Evolutionary conservation across 805 yeast species (phyloP).

Genomic region (Yueomyces sp.): DNA sequence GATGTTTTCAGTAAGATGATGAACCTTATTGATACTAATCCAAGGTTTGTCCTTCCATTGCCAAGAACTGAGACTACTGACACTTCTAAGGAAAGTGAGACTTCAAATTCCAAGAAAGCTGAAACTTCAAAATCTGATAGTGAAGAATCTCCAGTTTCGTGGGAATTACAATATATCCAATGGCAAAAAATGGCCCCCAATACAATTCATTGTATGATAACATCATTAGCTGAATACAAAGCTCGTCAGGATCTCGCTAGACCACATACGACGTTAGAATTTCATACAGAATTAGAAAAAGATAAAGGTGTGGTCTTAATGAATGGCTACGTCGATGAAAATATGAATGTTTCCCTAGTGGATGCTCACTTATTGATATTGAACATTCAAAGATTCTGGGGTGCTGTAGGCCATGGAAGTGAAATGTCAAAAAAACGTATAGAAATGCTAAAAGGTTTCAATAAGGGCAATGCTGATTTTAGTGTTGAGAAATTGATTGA

Average conservation of each 20-base stretch:
- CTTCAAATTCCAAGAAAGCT: constrained; percentile 20
- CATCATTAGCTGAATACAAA: constrained; percentile 84
- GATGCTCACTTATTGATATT: constrained; percentile 71
- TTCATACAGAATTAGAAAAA: constrained; percentile 63
- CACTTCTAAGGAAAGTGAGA: constrained; percentile 20
- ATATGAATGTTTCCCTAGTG: constrained; percentile 47
- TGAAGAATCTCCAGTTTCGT: constrained; percentile 30
- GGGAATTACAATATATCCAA: constrained; percentile 84
- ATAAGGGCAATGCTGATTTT: constrained; percentile 54
- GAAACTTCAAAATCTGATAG: constrained; percentile 28
- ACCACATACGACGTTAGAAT: constrained; percentile 84
- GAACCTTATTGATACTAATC: constrained; percentile 55
- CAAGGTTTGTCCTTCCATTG: constrained; percentile 80
- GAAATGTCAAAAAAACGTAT: constrained; percentile 36
- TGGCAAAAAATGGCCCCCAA: constrained; percentile 81
- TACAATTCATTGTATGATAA: constrained; percentile 80
- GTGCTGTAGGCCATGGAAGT: constrained; percentile 39
- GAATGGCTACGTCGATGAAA: constrained; percentile 75
- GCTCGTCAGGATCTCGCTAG: constrained; percentile 83
- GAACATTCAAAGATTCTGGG: constrained; percentile 74
- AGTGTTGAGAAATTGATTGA: constrained; percentile 51
- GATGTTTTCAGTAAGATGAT: constrained; percentile 51
- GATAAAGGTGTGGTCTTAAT: constrained; percentile 57
- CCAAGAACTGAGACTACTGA: constrained; percentile 32
- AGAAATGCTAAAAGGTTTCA: constrained; percentile 52